Conservation (phyloP, 805 yeast genomes). For the Saccharomycopsis selenospora region DNA sequence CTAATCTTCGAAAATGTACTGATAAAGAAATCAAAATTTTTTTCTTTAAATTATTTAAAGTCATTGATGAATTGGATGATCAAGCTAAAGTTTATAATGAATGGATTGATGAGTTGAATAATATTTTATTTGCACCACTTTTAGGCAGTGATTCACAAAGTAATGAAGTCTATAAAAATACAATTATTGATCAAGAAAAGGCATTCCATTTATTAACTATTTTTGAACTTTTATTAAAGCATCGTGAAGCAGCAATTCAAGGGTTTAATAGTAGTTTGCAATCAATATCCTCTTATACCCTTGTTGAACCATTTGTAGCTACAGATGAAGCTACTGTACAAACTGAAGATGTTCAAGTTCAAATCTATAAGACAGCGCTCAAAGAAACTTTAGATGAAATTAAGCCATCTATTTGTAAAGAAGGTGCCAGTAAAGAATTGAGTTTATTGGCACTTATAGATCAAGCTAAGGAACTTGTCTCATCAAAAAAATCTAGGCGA, state of each 20-base stretch:
- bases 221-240: slow-evolving; percentile 40
- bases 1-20: slow-evolving; percentile 4
- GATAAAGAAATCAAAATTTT: slow-evolving; percentile 19
- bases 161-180: slow-evolving; percentile 69
- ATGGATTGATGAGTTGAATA: slow-evolving; percentile 41
- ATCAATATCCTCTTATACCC: not conserved
- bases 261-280: slow-evolving; percentile 25
- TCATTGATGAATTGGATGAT: slow-evolving; percentile 35
- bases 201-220: slow-evolving; percentile 53
- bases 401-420: slow-evolving; percentile 13
- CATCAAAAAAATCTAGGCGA: not conserved
- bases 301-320: not conserved
- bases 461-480: not conserved
- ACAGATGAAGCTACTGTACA: not conserved
- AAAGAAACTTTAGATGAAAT: slow-evolving; percentile 4
- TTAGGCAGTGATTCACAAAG: slow-evolving; percentile 47
- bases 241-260: slow-evolving; percentile 34
- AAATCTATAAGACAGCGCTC: slow-evolving; percentile 17
- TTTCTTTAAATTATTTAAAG: slow-evolving; percentile 18
- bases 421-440: slow-evolving; percentile 8
- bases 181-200: slow-evolving; percentile 69
- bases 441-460: slow-evolving; percentile 6
- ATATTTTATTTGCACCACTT: slow-evolving; percentile 43
- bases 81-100: slow-evolving; percentile 47
- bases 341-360: slow-evolving; percentile 24